Evolutionary conservation across 2,329 filamentous ascomycete species (phyloP).

Genomic region (Juglanconis sp.): DNA sequence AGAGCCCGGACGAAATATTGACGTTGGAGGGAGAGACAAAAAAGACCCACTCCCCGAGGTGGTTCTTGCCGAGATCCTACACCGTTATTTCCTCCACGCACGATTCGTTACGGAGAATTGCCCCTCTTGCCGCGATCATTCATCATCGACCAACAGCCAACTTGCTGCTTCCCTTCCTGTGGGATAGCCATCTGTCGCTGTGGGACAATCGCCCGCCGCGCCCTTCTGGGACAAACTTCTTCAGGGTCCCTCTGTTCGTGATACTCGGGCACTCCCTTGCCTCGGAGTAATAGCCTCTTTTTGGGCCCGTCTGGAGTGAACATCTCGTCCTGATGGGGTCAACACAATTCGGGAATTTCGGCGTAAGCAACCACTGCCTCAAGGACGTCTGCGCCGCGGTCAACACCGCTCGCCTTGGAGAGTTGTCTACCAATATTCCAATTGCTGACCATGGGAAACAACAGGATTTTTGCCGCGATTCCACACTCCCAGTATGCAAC

Average conservation of each 20-base stretch:
- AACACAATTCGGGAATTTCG: conserved; percentile 60
- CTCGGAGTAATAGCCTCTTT: too few relatives aligned
- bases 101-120: too few relatives aligned
- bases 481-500: conserved; percentile 81
- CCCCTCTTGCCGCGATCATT: too few relatives aligned
- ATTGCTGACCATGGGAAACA: neutral
- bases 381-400: neutral
- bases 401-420: neutral
- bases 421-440: conserved; percentile 25
- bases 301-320: conserved; percentile 18
- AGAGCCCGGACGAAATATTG: neutral
- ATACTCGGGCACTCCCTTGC: neutral
- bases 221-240: too few relatives aligned
- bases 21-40: neutral
- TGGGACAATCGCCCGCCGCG: too few relatives aligned
- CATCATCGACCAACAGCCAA: too few relatives aligned
- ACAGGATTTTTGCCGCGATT: conserved; percentile 80
- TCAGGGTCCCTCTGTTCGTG: too few relatives aligned
- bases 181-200: too few relatives aligned
- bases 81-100: too few relatives aligned
- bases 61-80: neutral
- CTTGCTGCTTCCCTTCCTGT: too few relatives aligned
- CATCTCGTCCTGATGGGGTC: conserved; percentile 47
- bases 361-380: conserved; percentile 37
- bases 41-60: neutral